Percentiles rank a stretch among this genome's conserved stretches.
phyloP scores from a whole-genome alignment of 768 basidiomycete species.

The Naganishia kalamii region DNA sequence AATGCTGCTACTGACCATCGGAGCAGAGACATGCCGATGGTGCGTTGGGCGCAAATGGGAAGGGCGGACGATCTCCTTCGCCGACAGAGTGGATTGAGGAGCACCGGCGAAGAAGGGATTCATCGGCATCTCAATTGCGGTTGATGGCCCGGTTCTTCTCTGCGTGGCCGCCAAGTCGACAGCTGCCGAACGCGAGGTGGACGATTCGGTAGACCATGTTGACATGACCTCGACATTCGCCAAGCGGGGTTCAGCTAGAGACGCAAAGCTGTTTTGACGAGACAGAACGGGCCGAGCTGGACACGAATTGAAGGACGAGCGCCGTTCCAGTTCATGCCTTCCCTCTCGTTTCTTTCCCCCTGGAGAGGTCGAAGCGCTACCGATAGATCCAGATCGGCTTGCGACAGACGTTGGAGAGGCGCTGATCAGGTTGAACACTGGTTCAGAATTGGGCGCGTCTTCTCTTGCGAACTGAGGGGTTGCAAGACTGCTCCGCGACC shows the following conservation, averaged over 20 bases:
- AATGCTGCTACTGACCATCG: slow-evolving; percentile 7
- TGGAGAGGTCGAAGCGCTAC: background rate
- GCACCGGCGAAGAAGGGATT: background rate
- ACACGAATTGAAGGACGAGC: background rate
- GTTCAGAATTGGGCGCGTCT: too few species aligned
- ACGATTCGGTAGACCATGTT: background rate
- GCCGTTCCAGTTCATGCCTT: background rate
- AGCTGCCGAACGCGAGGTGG: background rate
- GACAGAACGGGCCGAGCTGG: background rate
- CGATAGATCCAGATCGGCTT: background rate
- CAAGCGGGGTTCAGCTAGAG: background rate
- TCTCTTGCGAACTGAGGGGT: too few species aligned
- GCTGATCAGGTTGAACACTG: too few species aligned
- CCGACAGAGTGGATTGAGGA: background rate
- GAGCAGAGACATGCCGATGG: slow-evolving; percentile 6
- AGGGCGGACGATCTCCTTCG: background rate
- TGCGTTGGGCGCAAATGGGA: slow-evolving; percentile 5
- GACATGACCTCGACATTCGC: slow-evolving; percentile 2
- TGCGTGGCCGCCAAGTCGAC: background rate
- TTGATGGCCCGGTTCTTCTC: background rate
- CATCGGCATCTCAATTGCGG: background rate
- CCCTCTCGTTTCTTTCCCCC: background rate
- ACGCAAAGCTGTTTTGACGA: background rate
- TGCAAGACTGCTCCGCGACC: background rate
- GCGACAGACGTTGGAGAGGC: background rate